Evolutionary conservation across 192 early-diverging fungal species (phyloP).

Genomic region (Polychytrium aggregatum): DNA sequence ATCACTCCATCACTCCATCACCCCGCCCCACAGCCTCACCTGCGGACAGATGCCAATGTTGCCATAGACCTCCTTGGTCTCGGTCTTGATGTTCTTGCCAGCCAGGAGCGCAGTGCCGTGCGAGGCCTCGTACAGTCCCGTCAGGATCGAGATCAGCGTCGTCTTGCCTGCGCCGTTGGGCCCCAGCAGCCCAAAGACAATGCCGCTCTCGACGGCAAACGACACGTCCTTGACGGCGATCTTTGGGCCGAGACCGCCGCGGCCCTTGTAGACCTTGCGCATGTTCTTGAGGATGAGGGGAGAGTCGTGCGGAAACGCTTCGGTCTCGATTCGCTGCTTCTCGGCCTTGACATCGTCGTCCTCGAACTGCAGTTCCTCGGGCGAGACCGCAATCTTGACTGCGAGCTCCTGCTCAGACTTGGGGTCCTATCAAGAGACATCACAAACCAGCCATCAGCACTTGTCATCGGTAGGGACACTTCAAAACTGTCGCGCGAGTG

Average conservation of each 20-base stretch:
- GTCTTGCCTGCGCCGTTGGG: conserved; percentile 51
- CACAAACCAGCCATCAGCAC: no score
- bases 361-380: conserved; percentile 13
- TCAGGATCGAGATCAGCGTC: conserved; percentile 59
- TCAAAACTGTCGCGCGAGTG: no score
- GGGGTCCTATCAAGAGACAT: no score
- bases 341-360: conserved; percentile 53
- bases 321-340: conserved; percentile 29
- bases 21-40: conserved; percentile 5
- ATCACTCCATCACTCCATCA: no score
- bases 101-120: conserved; percentile 43
- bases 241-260: conserved; percentile 12
- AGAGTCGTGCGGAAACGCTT: conserved; percentile 19
- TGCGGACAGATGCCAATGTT: conserved; percentile 37
- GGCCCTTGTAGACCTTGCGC: conserved; percentile 45
- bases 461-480: conserved; percentile 1
- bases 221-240: conserved; percentile 49
- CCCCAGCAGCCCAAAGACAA: conserved; percentile 58
- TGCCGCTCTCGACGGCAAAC: conserved; percentile 28
- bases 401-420: not conserved
- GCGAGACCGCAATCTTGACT: not conserved
- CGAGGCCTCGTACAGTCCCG: conserved; percentile 49
- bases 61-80: conserved; percentile 42
- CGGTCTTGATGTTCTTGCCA: conserved; percentile 38
- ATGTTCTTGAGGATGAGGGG: conserved; percentile 49